A percentile compares a stretch with the other conserved stretches of the same genome.
phyloP scores from a whole-genome alignment of 1,284 basidiomycete species.

The Lentinula novae-zelandiae region DNA sequence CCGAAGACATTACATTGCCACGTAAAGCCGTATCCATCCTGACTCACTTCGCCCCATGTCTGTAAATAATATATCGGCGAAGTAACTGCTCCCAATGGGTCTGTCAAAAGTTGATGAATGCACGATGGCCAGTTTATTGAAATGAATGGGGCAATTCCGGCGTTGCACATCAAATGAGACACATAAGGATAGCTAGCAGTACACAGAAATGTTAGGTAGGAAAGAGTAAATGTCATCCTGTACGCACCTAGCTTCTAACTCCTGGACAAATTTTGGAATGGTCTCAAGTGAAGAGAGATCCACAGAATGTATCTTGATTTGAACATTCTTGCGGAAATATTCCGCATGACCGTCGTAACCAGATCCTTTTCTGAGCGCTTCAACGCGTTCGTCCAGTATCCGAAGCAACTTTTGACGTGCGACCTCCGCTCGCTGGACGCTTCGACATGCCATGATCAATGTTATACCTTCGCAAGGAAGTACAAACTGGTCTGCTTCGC shows the following conservation, averaged over 20 bases:
- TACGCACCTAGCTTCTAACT: slow-evolving; percentile 53
- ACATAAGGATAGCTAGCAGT: slow-evolving; percentile 73
- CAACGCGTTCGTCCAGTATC: slow-evolving; percentile 53
- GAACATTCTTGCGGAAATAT: slow-evolving; percentile 1
- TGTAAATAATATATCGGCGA: slow-evolving; percentile 64
- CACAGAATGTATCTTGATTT: slow-evolving; percentile 30
- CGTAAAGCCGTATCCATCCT: slow-evolving; percentile 74
- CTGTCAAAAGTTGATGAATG: slow-evolving; percentile 47
- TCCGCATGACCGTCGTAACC: slow-evolving; percentile 31
- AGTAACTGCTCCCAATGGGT: slow-evolving; percentile 49
- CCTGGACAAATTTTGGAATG: slow-evolving; percentile 61
- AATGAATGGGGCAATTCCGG: slow-evolving; percentile 68
- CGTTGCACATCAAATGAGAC: slow-evolving; percentile 81
- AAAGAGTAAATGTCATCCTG: not conserved
- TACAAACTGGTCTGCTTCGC: slow-evolving; percentile 18
- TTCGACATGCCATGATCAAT: slow-evolving; percentile 83
- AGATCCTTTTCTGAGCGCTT: slow-evolving; percentile 27
- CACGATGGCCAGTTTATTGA: slow-evolving; percentile 52
- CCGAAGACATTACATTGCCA: slow-evolving; percentile 89
- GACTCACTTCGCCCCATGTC: slow-evolving; percentile 54
- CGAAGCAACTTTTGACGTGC: slow-evolving; percentile 54
- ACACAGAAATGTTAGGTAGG: not conserved
- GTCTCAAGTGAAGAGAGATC: slow-evolving; percentile 67
- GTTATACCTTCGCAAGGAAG: slow-evolving; percentile 54
- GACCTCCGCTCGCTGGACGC: slow-evolving; percentile 54